A percentile compares a stretch with the other conserved stretches of the same genome.
Conservation (phyloP, 441 rosid genomes). For the Pelargonium myrrhifolium region DNA sequence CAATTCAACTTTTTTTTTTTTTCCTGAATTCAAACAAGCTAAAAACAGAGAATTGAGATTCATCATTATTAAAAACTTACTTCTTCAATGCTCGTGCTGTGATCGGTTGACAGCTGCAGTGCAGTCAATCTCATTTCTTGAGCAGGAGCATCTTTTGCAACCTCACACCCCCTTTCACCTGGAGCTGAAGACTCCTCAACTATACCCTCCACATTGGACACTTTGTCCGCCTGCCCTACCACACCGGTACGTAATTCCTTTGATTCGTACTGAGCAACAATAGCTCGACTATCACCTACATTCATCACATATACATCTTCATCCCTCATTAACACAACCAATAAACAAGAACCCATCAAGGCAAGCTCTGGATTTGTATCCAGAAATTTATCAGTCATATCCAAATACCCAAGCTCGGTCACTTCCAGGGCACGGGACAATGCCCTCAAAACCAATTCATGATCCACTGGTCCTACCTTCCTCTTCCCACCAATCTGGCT, state of each 20-base stretch:
- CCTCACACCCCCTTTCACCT: constrained; percentile 24
- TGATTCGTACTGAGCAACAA: constrained; percentile 66
- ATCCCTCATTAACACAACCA: constrained; percentile 89
- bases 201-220: constrained; percentile 36
- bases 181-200: constrained; percentile 31
- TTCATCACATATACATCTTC: constrained; percentile 39
- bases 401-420: constrained; percentile 75
- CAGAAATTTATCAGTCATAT: constrained; percentile 91
- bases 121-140: constrained; percentile 49
- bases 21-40: too few species aligned
- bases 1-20: too few species aligned
- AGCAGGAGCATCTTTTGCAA: constrained; percentile 29
- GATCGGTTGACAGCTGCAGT: constrained; percentile 90
- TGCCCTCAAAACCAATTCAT: constrained; percentile 66
- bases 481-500: constrained; percentile 47
- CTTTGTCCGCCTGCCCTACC: constrained; percentile 26
- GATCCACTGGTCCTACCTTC: constrained; percentile 72
- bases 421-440: constrained; percentile 77
- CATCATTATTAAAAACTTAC: constrained; percentile 38
- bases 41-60: too few species aligned
- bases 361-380: constrained; percentile 86
- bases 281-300: constrained; percentile 94
- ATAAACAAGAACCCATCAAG: constrained; percentile 91
- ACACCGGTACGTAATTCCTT: constrained; percentile 39
- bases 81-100: constrained; percentile 93